Conservation (phyloP, 108 stramenopile genomes). For the Nitzschia palea region DNA sequence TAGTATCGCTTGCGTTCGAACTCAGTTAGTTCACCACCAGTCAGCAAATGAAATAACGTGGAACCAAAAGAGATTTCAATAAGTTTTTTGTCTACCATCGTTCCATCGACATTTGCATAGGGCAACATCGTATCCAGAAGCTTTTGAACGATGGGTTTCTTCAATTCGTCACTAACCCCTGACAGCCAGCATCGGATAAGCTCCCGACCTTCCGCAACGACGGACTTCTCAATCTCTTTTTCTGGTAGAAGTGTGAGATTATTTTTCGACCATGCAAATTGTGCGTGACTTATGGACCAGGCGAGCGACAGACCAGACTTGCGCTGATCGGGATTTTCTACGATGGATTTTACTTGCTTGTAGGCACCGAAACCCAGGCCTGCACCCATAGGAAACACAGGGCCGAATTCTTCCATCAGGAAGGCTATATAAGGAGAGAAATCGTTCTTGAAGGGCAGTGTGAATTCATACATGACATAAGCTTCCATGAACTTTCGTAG, state of each 20-base stretch:
- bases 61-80: conserved; percentile 13
- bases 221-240: conserved; percentile 2
- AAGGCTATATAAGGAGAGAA: conserved; percentile 8
- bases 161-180: not conserved
- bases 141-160: not conserved
- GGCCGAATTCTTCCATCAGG: conserved; percentile 8
- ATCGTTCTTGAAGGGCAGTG: conserved; percentile 11
- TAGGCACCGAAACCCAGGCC: conserved; percentile 6
- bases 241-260: not conserved
- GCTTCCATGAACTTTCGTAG: conserved; percentile 3
- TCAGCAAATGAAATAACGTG: conserved; percentile 17
- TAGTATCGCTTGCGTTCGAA: not conserved
- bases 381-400: conserved; percentile 8
- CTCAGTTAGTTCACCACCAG: conserved; percentile 7
- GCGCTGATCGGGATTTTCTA: conserved; percentile 5
- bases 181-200: conserved; percentile 4
- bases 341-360: conserved; percentile 7
- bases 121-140: conserved; percentile 1
- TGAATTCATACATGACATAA: conserved; percentile 13
- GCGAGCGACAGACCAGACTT: conserved; percentile 8
- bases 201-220: conserved; percentile 2
- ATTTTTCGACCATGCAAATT: not conserved
- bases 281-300: conserved; percentile 8
- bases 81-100: conserved; percentile 6
- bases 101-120: conserved; percentile 10